Base-by-base conservation (phyloP, 305 asterid species). In the Fraxinus latifolia region DNA sequence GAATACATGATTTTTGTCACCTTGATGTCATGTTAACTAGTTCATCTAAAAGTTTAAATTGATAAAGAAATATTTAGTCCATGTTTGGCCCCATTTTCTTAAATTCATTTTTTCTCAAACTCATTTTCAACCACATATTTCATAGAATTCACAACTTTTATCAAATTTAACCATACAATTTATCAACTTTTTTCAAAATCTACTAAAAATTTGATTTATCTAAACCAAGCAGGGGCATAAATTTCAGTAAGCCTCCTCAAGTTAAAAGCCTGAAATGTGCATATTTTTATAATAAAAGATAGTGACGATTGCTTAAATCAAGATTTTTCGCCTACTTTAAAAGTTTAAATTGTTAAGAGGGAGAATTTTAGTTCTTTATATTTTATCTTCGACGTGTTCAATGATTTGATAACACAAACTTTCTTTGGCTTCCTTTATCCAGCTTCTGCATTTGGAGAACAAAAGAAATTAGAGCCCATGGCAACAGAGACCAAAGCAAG, bases 401-500 rank as follows among this genome's bases (percentile, higher is more conserved):
- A 39, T 9, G 50, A 39, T 39, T 9, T 39, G 15, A 39, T 9
- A 39, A 9, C 50, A 39, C 14, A 9, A 39, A 39, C 50, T 39
- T 9, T 39, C 50, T 39, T 39, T 39, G 15, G 50, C 50, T 39
- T 9, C 15, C 15, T 39, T 1, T 39, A 81, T 85, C 76, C 91
- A 94, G 98, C 97, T 84, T 91, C 98, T 79, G 94, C 85, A 5
- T 94, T 94, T 79, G 98, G 97, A 83, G 97, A 94, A 55, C 92
- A 87, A 78, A 90, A 83, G 88, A 88, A 87, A 82, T 81, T 94
- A 84, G 98, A 94, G 87, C 98, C 98, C 6, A 90, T 93, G 95
- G 77, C 96, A 50, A 80, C 93, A 14, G 96, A 93, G 5, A 91
- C 84, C 60, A 90, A 87, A 84, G 88, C 82, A 33, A 90, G 90